Base-by-base conservation (phyloP, 768 basidiomycete species). In the Astraeus odoratus region DNA sequence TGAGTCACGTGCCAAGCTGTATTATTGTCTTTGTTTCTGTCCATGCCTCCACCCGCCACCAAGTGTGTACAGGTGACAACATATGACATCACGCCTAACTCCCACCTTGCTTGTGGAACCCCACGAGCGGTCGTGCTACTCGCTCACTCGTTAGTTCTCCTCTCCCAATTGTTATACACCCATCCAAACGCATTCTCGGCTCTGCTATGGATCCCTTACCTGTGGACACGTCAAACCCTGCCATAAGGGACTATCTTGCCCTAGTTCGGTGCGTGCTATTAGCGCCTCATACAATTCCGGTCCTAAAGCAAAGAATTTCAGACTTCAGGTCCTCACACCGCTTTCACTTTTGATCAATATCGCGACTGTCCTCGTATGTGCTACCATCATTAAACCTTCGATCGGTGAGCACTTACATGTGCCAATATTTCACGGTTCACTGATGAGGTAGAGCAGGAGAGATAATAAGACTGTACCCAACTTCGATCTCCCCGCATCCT, bases 241-340 rank as follows among this genome's bases (percentile, higher is more conserved):
- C 73, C 2, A 73, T 87, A 8, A 71, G 71, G 30, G 79, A 87
- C 2, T 84, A 81, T 58, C 68, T 87, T 31, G 64, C 81, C 2
- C 80, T 88, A 8, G 68, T 83, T 7, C 66, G 86, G 69, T 75
- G 7, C 24, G 67, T 61, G 24, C 12, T 4, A 2, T 10, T 7
- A 23, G 8, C 23, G 23, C 22, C 3, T 22, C 12, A 13, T 13
- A 3, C 13, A 9, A 12, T 12, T 15, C 20, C 18, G 20, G 20
- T 10, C 9, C 20, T 5, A 19, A 22, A 6, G 36, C 9, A 19
- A 13, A 6, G 36, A 7, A 22, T 18, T 23, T 38, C 49, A 77
- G 86, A 38, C 74, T 96, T 4, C 92, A 96, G 60, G 87, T 95
- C 18, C 67, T 93, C 37, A 91, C 91, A 0, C 92, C 92, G 0